A percentile compares a stretch with the other conserved stretches of the same genome.
Conservation (phyloP, 1,139 yeast genomes). For the Blastobotrys indianensis region DNA sequence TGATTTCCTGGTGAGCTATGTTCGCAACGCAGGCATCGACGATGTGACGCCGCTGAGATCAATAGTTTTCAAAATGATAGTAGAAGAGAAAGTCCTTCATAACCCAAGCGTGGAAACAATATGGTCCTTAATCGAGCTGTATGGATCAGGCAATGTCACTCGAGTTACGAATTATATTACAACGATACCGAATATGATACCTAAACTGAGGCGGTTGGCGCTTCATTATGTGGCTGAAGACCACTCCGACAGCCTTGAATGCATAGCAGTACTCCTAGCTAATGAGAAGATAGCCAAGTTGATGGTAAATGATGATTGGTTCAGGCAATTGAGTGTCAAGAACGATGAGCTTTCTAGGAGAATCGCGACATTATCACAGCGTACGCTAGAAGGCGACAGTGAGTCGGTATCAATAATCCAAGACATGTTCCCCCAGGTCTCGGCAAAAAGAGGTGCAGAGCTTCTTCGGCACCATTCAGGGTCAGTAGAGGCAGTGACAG, state of each 20-base stretch:
- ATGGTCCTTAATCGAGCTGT: slow-evolving; percentile 28
- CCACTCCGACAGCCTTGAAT: slow-evolving; percentile 11
- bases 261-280: slow-evolving; percentile 14
- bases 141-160: slow-evolving; percentile 26
- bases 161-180: slow-evolving; percentile 17
- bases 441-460: neutral
- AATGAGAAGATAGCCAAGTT: slow-evolving; percentile 10
- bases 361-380: slow-evolving; percentile 10
- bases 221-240: slow-evolving; percentile 14
- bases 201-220: slow-evolving; percentile 18
- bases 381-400: slow-evolving; percentile 8
- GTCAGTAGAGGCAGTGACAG: slow-evolving; percentile 55
- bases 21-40: slow-evolving; percentile 1
- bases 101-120: slow-evolving; percentile 17
- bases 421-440: slow-evolving; percentile 30
- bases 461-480: slow-evolving; percentile 42
- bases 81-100: neutral
- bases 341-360: slow-evolving; percentile 13
- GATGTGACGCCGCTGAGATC: slow-evolving; percentile 1
- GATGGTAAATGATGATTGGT: slow-evolving; percentile 16
- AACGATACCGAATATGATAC: slow-evolving; percentile 13
- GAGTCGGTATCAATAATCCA: slow-evolving; percentile 19
- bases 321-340: slow-evolving; percentile 12
- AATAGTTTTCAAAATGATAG: slow-evolving; percentile 4
- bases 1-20: slow-evolving; percentile 10